Evolutionary conservation across 768 basidiomycete species (phyloP), one percentile per base, ranked within the genome.

Genomic region (Mycena vulgaris): DNA sequence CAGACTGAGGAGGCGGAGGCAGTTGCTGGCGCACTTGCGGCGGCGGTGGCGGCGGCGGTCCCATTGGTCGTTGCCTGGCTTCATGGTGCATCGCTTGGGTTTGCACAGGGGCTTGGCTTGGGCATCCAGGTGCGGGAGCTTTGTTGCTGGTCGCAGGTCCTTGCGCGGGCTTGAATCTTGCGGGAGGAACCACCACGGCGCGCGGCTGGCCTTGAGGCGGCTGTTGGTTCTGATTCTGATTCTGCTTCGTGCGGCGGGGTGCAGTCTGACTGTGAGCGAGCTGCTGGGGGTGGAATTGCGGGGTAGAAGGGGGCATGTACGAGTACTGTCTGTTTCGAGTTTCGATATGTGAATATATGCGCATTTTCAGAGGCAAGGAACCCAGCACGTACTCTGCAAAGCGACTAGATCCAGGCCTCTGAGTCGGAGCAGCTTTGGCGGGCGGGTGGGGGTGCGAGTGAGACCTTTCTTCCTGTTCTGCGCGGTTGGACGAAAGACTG

Each of bases 251-350:
- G 45, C 81, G 81, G 49, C 84, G 79, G 59, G 86, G 83, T 9
- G 82, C 78, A 21, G 80, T 71, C 73, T 89, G 90, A 63, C 78
- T 78, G 73, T 85, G 83, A 19, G 86, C 79, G 25, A 84, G 75
- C 37, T 78, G 79, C 21, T 83, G 82, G 3, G 79, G 73, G 39
- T 83, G 83, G 59, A 76, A 78, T 66, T 84, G 87, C 48, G 84
- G 78, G 37, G 82, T 84, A 23, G 84, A 82, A 27, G 87, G 84
- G 27, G 87, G 86, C 6, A 78, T 81, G 77, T 92, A 94, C n/a
- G 89, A 88, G 77, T 89, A 95, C 79, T 92, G 88, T 68, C 93
- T 95, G 59, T 73, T 35, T 63, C 35, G 62, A 42, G 33, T 58
- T n/a, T n/a, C 21, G 52, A 59, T 60, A 28, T 31, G 63, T 74